Conservation (phyloP, 2,329 filamentous ascomycete species). For the Beauveria sp. region DNA sequence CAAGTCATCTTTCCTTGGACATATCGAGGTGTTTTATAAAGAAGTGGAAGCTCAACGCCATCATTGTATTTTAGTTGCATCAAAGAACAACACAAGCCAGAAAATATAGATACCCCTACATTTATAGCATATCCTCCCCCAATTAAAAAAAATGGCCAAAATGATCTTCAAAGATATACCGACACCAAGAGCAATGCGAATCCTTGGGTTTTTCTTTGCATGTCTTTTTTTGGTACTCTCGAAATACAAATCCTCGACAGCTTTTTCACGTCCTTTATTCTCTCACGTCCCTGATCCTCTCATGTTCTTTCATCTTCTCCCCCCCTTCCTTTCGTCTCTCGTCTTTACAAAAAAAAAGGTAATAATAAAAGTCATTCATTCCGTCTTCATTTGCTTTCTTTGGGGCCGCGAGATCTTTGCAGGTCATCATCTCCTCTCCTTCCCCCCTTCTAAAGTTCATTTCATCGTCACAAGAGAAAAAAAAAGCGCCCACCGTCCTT, state of each 20-base stretch:
- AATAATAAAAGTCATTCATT: conserved; percentile 1
- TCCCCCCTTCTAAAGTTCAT: neutral
- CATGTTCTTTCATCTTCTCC: neutral
- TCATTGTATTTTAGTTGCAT: neutral
- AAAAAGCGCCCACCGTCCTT: neutral
- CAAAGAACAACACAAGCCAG: neutral
- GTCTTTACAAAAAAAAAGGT: neutral
- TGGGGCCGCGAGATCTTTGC: conserved; percentile 1
- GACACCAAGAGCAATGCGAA: neutral
- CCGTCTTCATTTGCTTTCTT: neutral
- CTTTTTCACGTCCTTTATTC: neutral
- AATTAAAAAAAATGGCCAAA: too few relatives aligned
- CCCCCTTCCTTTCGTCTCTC: neutral
- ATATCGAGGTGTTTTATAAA: neutral
- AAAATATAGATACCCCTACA: conserved; percentile 1
- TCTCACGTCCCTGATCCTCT: too few relatives aligned
- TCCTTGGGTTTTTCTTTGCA: neutral
- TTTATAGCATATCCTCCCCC: neutral
- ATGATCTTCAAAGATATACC: too few relatives aligned
- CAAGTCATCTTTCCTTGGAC: too few relatives aligned
- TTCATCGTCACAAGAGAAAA: neutral
- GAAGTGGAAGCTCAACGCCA: neutral
- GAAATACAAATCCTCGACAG: neutral
- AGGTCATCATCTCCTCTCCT: neutral
- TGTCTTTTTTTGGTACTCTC: neutral